Conservation (phyloP, 352 stramenopile genomes). For the Elongisporangium anandrum region DNA sequence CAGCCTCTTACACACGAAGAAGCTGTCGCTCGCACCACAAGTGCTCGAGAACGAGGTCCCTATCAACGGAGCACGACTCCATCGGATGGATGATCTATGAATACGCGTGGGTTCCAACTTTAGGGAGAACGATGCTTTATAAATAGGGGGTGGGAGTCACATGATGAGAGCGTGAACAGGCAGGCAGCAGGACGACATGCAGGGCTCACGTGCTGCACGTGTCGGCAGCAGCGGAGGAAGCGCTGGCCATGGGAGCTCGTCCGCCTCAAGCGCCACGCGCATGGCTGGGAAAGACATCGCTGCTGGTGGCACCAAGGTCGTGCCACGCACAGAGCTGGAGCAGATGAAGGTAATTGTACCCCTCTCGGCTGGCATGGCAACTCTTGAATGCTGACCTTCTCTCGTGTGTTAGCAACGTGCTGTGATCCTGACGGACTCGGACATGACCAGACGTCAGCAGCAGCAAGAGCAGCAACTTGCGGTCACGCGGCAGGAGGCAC, state of each 20-base stretch:
- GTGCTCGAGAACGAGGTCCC: no score
- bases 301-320: constrained; percentile 28
- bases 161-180: no score
- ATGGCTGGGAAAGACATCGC: constrained; percentile 55
- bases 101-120: no score
- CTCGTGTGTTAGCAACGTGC: constrained; percentile 24
- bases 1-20: no score
- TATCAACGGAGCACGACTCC: no score
- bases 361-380: neutral
- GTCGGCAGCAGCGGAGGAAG: constrained; percentile 1
- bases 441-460: constrained; percentile 27
- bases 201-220: neutral
- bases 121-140: no score
- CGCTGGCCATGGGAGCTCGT: neutral
- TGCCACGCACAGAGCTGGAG: constrained; percentile 31
- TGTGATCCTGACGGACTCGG: constrained; percentile 54
- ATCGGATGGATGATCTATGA: no score
- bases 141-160: no score
- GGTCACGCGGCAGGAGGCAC: constrained; percentile 42
- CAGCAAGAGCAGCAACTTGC: constrained; percentile 37
- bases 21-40: no score
- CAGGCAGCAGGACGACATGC: no score
- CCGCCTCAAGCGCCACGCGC: constrained; percentile 35
- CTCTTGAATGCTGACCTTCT: neutral
- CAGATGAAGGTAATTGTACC: constrained; percentile 32